phyloP scores from a whole-genome alignment of 768 basidiomycete species.

The Panaeolus cyanescens region DNA sequence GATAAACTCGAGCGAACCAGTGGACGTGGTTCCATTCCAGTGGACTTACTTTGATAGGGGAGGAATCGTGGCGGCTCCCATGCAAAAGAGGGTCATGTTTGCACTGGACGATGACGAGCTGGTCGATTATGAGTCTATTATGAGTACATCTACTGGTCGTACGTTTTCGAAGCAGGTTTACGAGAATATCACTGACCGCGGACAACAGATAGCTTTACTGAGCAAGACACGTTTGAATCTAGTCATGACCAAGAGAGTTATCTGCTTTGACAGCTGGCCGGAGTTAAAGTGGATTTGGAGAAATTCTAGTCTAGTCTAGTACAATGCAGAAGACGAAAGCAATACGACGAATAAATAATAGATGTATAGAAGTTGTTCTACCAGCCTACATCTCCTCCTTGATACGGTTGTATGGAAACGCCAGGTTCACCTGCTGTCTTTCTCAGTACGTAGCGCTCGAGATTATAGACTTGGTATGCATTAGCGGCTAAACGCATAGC shows the following conservation, averaged over 20 bases:
- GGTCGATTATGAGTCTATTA: not conserved
- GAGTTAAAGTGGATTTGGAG: too few relatives aligned
- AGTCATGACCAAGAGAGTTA: too few relatives aligned
- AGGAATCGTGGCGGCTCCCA: constrained; percentile 12
- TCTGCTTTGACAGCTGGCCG: too few relatives aligned
- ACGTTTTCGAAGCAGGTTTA: not conserved
- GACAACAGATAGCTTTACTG: too few relatives aligned
- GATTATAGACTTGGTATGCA: constrained; percentile 76
- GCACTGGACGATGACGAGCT: not conserved
- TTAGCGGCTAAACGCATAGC: constrained; percentile 81
- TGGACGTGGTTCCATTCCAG: constrained; percentile 31
- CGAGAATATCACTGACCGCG: not conserved
- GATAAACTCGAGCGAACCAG: not conserved
- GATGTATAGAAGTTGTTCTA: constrained; percentile 27
- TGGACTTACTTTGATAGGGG: constrained; percentile 56
- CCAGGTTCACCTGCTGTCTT: constrained; percentile 63
- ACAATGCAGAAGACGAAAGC: not conserved
- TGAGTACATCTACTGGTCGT: not conserved
- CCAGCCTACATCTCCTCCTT: constrained; percentile 71
- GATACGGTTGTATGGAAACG: constrained; percentile 62
- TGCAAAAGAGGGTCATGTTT: constrained; percentile 16
- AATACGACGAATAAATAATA: not conserved
- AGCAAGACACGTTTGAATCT: too few relatives aligned
- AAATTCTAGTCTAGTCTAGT: not conserved
- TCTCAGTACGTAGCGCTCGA: constrained; percentile 74